These are phyloP conservation scores for Brassica balearica DNA, from an alignment of 441 rosid genomes.

Conservation along the genomic window DNA sequence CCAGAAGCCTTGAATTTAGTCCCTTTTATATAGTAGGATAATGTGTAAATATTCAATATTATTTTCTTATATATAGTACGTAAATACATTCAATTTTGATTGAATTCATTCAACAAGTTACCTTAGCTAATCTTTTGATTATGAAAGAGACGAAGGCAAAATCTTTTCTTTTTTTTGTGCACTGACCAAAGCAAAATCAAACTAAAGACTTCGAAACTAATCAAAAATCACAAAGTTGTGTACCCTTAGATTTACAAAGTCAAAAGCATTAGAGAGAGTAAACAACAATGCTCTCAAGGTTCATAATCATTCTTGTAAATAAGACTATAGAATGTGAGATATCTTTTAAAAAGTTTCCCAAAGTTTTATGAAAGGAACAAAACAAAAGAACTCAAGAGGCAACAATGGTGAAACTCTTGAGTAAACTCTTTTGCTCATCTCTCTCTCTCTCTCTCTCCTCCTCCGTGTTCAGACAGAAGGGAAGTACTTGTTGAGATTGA, in stretches of 20 bases:
- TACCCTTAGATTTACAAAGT: conserved; percentile 43
- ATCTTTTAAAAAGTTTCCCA: background rate
- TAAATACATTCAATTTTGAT: no score
- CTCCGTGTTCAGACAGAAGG: conserved; percentile 56
- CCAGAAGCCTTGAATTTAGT: no score
- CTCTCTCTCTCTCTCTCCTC: conserved; percentile 11
- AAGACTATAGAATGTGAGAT: background rate
- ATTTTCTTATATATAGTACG: no score
- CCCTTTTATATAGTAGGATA: no score
- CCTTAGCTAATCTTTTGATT: no score
- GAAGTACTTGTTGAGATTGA: conserved; percentile 70
- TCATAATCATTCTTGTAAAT: conserved; percentile 6
- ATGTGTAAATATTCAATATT: no score
- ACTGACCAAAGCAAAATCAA: background rate
- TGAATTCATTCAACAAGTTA: no score
- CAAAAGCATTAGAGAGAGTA: conserved; percentile 31
- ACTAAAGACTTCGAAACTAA: background rate
- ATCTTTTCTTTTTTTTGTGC: no score
- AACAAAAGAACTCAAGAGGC: background rate
- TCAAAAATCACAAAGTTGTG: conserved; percentile 19
- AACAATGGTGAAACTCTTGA: background rate
- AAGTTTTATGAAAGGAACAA: background rate
- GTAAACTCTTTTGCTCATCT: background rate
- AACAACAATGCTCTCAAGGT: conserved; percentile 40
- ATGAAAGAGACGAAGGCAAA: no score